Evolutionary conservation across 2,329 filamentous ascomycete genomes (phyloP).

Genomic region (Epichloe brachyelytri): DNA sequence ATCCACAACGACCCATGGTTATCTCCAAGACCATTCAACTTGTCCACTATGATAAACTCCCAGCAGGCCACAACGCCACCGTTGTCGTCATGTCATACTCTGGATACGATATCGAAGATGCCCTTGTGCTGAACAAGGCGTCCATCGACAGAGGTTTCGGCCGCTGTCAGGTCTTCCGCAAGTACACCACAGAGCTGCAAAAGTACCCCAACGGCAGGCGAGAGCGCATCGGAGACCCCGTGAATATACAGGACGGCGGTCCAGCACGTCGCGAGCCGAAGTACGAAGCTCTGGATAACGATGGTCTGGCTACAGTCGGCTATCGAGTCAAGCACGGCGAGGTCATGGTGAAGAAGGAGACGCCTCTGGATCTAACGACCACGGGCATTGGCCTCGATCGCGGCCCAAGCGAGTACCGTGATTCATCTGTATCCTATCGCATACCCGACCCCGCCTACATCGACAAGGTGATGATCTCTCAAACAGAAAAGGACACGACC

Average conservation of each 20-base stretch:
- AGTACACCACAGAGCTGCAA: conserved; percentile 76
- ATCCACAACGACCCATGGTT: conserved; percentile 94
- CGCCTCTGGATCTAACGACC: conserved; percentile 64
- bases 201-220: conserved; percentile 72
- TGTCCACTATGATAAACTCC: conserved; percentile 93
- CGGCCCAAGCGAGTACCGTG: conserved; percentile 49
- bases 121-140: conserved; percentile 89
- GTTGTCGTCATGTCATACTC: conserved; percentile 99
- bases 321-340: conserved; percentile 66
- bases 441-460: conserved; percentile 78
- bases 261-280: conserved; percentile 49
- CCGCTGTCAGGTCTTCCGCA: conserved; percentile 94
- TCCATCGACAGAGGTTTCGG: conserved; percentile 92
- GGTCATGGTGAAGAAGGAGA: conserved; percentile 81
- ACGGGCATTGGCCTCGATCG: conserved; percentile 58
- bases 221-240: conserved; percentile 50
- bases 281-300: conserved; percentile 62
- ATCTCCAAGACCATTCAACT: conserved; percentile 95
- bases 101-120: conserved; percentile 98
- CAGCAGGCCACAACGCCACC: conserved; percentile 90
- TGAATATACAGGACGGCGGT: conserved; percentile 42
- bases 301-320: conserved; percentile 81
- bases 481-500: conserved; percentile 73
- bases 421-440: conserved; percentile 64
- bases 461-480: conserved; percentile 90